These are phyloP conservation scores for Zygoascus tannicola DNA, from an alignment of 805 yeast species.

Conservation along the genomic window DNA sequence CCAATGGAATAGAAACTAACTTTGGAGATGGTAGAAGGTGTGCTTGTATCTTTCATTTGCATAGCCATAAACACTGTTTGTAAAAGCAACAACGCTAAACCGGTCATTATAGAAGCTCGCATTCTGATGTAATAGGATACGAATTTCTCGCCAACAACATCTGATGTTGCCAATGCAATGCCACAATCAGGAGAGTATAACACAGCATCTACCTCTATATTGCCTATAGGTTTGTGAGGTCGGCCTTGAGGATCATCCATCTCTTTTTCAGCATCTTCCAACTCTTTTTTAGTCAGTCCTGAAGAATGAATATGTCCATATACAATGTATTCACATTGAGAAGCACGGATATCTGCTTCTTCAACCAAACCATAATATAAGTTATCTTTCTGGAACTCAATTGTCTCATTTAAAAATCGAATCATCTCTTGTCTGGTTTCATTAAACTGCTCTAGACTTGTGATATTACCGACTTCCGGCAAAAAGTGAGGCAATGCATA, in stretches of 20 bases:
- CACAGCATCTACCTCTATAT: conserved; percentile 45
- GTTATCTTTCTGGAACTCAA: conserved; percentile 43
- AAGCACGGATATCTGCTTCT: conserved; percentile 36
- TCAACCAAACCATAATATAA: conserved; percentile 51
- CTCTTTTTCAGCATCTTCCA: conserved; percentile 63
- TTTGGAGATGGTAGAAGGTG: conserved; percentile 72
- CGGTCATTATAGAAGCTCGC: conserved; percentile 36
- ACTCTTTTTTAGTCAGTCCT: conserved; percentile 40
- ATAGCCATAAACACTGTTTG: conserved; percentile 52
- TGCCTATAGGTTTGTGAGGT: conserved; percentile 57
- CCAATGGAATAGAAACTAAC: conserved; percentile 58
- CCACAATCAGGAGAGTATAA: conserved; percentile 91
- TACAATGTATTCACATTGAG: conserved; percentile 61
- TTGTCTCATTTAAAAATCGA: conserved; percentile 9
- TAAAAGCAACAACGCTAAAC: conserved; percentile 36
- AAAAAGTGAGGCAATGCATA: conserved; percentile 32
- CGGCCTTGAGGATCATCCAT: conserved; percentile 65
- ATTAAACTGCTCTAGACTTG: conserved; percentile 56
- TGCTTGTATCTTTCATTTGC: conserved; percentile 62
- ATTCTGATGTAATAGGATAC: conserved; percentile 36
- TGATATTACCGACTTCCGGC: conserved; percentile 36
- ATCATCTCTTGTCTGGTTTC: conserved; percentile 47
- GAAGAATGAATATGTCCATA: conserved; percentile 65
- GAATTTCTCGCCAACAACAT: conserved; percentile 45
- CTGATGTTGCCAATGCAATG: conserved; percentile 34